Percentiles rank a stretch among this genome's conserved stretches.
phyloP scores from a whole-genome alignment of 1,139 yeast genomes.

The Magnusiomyces suaveolens region DNA sequence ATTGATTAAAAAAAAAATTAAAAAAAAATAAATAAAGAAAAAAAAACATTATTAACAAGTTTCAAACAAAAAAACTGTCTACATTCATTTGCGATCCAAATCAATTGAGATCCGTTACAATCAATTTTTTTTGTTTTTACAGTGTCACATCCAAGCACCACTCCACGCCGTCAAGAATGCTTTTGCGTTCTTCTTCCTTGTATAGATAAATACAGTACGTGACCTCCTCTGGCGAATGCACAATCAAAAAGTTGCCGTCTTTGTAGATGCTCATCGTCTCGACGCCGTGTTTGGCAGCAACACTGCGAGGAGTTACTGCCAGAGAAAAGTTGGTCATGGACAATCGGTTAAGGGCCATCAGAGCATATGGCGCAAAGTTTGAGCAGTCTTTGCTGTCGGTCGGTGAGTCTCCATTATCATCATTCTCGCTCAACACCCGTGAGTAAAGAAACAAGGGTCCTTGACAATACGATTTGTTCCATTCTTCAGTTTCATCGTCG shows the following conservation, averaged over 20 bases:
- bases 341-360: conserved; percentile 65
- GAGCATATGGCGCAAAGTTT: conserved; percentile 48
- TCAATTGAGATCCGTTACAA: neutral
- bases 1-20: no score
- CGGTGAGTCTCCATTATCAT: conserved; percentile 13
- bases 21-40: no score
- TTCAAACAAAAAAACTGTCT: no score
- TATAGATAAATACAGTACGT: conserved; percentile 88
- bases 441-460: conserved; percentile 78
- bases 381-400: conserved; percentile 23
- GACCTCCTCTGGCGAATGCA: conserved; percentile 64
- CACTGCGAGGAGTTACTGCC: conserved; percentile 59
- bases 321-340: conserved; percentile 70
- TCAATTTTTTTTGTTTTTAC: neutral
- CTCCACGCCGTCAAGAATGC: conserved; percentile 49
- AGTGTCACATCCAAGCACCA: conserved; percentile 31
- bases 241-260: conserved; percentile 70
- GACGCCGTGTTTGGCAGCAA: conserved; percentile 34
- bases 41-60: no score
- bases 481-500: conserved; percentile 54
- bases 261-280: conserved; percentile 65
- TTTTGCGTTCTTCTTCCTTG: conserved; percentile 61
- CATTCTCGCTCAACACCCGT: conserved; percentile 37
- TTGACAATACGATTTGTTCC: conserved; percentile 72
- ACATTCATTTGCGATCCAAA: no score